A percentile compares a stretch with the other conserved stretches of the same genome.
phyloP scores from a whole-genome alignment of 345 rosid genomes.

The Microthlaspi erraticum region DNA sequence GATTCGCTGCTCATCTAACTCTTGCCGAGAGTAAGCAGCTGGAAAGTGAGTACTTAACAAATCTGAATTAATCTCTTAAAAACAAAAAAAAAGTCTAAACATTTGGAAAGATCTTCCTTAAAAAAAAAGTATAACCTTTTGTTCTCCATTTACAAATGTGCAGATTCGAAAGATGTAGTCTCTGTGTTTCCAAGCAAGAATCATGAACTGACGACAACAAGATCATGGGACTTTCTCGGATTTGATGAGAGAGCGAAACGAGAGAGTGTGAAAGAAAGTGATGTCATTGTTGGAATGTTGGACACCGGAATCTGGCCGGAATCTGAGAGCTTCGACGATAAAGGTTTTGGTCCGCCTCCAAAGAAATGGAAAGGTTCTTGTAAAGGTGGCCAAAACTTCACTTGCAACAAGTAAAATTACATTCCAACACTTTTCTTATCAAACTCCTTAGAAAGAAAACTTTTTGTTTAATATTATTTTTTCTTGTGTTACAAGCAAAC shows the following conservation, averaged over 20 bases:
- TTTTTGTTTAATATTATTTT: constrained; percentile 5
- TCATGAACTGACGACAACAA: constrained; percentile 42
- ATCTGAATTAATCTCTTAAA: not conserved
- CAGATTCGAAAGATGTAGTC: constrained; percentile 42
- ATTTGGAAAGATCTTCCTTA: not conserved
- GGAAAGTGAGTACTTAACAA: constrained; percentile 36
- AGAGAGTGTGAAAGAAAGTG: constrained; percentile 30
- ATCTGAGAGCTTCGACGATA: constrained; percentile 52
- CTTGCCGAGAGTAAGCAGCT: constrained; percentile 43
- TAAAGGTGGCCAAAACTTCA: constrained; percentile 51
- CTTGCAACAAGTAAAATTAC: constrained; percentile 55
- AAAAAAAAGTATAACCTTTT: not conserved
- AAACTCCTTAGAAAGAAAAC: constrained; percentile 1
- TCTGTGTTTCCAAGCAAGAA: constrained; percentile 36
- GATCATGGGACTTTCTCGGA: constrained; percentile 52
- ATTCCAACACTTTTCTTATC: not conserved
- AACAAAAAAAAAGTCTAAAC: not conserved
- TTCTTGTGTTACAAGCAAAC: constrained; percentile 31
- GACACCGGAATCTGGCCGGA: constrained; percentile 63
- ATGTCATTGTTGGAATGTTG: constrained; percentile 50
- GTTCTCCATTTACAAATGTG: constrained; percentile 11
- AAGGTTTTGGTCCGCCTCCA: constrained; percentile 60
- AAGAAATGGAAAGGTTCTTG: constrained; percentile 59
- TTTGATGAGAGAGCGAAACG: constrained; percentile 26
- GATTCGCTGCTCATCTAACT: constrained; percentile 59